Conservation (phyloP, 768 basidiomycete species). For the Cystoderma amianthinum region DNA sequence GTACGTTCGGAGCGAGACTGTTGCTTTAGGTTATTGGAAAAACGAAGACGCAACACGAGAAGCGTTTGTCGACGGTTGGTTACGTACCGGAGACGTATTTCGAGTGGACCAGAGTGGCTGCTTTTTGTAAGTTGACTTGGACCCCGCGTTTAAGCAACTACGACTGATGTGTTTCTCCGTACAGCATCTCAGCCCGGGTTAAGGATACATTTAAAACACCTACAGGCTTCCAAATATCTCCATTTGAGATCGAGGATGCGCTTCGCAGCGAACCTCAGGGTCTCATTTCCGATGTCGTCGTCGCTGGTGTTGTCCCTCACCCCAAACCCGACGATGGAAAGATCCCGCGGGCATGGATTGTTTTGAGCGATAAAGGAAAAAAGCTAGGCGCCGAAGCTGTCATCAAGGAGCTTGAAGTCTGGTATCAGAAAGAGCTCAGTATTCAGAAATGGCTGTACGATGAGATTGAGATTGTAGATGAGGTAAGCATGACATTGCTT, state of each 20-base stretch:
- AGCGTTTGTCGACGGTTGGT: conserved; percentile 59
- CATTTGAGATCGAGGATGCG: conserved; percentile 56
- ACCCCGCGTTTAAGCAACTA: background rate
- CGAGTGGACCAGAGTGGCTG: conserved; percentile 37
- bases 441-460: conserved; percentile 65
- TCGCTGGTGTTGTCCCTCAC: background rate
- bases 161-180: background rate
- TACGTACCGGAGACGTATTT: conserved; percentile 60
- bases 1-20: conserved; percentile 37
- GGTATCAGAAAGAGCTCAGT: conserved; percentile 49
- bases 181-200: background rate
- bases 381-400: conserved; percentile 27
- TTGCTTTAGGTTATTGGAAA: conserved; percentile 57
- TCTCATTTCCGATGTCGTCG: background rate
- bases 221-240: conserved; percentile 65
- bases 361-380: conserved; percentile 43
- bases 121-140: background rate
- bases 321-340: conserved; percentile 30
- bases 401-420: conserved; percentile 36
- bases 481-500: too few species aligned
- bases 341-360: conserved; percentile 63
- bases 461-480: conserved; percentile 11
- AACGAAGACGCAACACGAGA: conserved; percentile 49
- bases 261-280: conserved; percentile 21
- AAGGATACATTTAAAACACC: conserved; percentile 61